Conservation (phyloP, 148 eudicot genomes). For the Spergularia marina region DNA sequence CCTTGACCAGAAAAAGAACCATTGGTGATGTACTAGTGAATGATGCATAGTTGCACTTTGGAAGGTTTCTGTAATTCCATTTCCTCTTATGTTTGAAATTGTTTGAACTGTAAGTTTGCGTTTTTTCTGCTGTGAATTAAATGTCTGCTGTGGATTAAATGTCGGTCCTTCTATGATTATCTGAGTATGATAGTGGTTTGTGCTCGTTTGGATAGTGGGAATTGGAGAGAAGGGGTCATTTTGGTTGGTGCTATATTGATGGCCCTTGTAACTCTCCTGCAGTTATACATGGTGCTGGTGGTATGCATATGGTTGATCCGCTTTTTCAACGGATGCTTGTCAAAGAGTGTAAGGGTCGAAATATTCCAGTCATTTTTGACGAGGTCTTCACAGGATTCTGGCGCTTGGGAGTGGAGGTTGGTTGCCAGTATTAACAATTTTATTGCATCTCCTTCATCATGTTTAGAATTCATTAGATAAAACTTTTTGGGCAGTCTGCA, state of each 20-base stretch:
- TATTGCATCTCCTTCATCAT: constrained; percentile 2
- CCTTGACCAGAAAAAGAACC: neutral
- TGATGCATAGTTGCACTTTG: too few species aligned
- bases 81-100: neutral
- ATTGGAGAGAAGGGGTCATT: neutral
- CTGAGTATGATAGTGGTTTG: neutral
- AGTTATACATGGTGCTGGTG: constrained; percentile 95
- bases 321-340: constrained; percentile 90
- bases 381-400: constrained; percentile 98
- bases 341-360: constrained; percentile 57
- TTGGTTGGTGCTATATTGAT: neutral
- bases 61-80: neutral
- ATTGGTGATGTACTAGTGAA: too few species aligned
- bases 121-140: too few species aligned
- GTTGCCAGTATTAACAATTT: constrained; percentile 21
- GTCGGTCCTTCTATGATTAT: too few species aligned
- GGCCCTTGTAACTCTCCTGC: constrained; percentile 21
- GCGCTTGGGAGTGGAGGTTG: constrained; percentile 97
- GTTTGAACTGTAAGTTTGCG: neutral
- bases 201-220: neutral
- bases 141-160: too few species aligned
- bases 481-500: constrained; percentile 64
- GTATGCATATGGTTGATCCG: constrained; percentile 97
- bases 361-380: constrained; percentile 93
- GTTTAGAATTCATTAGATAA: constrained; percentile 10